Conservation (phyloP, 1,284 basidiomycete species). For the Irpex sp. region DNA sequence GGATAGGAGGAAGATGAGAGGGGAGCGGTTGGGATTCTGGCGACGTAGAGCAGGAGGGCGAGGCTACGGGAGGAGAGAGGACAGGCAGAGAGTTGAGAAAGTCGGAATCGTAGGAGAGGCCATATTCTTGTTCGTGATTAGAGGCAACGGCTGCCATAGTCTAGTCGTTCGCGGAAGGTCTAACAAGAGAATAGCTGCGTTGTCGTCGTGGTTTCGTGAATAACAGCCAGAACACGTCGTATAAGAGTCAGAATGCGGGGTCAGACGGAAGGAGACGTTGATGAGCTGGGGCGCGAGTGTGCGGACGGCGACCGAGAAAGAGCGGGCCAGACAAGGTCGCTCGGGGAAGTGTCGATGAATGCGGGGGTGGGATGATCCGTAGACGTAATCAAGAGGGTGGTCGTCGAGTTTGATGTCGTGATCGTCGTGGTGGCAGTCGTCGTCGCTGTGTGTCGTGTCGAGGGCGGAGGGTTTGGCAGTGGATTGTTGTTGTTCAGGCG, state of each 20-base stretch:
- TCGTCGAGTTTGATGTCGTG: background rate
- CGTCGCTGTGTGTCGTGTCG: background rate
- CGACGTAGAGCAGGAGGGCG: background rate
- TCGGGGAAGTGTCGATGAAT: background rate
- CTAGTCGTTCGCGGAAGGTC: background rate
- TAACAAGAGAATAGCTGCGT: background rate
- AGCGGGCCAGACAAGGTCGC: background rate
- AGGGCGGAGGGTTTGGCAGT: background rate
- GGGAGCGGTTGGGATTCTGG: constrained; percentile 29
- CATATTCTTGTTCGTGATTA: constrained; percentile 24
- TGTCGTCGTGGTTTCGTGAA: background rate
- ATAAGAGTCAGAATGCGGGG: background rate
- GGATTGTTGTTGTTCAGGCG: background rate
- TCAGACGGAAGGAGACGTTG: background rate
- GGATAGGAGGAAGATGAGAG: constrained; percentile 25
- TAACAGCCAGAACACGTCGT: background rate
- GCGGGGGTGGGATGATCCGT: background rate
- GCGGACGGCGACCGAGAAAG: background rate
- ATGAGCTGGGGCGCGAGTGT: background rate
- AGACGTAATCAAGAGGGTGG: background rate
- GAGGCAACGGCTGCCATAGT: background rate
- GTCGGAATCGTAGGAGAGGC: constrained; percentile 39
- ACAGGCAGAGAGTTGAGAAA: constrained; percentile 37
- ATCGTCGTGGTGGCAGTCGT: background rate
- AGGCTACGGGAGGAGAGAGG: constrained; percentile 28